Conservation (phyloP, 768 basidiomycete genomes). For the Guyanaporus albipodus region DNA sequence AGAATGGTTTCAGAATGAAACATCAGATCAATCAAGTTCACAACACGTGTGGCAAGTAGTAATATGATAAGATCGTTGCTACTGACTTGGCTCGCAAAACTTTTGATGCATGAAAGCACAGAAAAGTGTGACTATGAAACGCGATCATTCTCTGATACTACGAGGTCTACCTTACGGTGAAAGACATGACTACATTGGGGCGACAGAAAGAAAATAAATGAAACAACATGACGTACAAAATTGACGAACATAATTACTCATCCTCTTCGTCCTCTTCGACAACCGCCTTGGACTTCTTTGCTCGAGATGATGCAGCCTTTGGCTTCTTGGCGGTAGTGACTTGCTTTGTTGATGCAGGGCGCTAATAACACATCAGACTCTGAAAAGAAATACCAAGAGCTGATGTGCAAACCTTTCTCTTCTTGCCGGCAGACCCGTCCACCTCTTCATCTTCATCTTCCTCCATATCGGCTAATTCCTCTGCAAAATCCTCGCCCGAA, state of each 20-base stretch:
- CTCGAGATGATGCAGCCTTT: constrained; percentile 25
- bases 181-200: constrained; percentile 13
- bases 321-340: constrained; percentile 41
- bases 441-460: constrained; percentile 45
- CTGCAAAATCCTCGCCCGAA: constrained; percentile 46
- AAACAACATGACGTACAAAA: constrained; percentile 5
- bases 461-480: constrained; percentile 42
- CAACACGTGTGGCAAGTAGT: no score
- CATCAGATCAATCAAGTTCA: no score
- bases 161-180: no score
- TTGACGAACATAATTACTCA: constrained; percentile 15
- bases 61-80: no score
- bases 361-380: constrained; percentile 29
- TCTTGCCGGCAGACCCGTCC: constrained; percentile 44
- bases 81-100: no score
- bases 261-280: constrained; percentile 42
- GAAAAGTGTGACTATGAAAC: no score
- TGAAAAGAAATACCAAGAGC: not conserved
- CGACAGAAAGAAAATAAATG: not conserved
- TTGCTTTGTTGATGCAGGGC: constrained; percentile 42
- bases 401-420: constrained; percentile 60
- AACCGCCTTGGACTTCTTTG: constrained; percentile 43
- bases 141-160: no score
- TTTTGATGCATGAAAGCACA: constrained; percentile 1
- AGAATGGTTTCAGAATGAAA: no score